Evolutionary conservation across 768 basidiomycete species (phyloP).

Genomic region (Mycena capillaripes): DNA sequence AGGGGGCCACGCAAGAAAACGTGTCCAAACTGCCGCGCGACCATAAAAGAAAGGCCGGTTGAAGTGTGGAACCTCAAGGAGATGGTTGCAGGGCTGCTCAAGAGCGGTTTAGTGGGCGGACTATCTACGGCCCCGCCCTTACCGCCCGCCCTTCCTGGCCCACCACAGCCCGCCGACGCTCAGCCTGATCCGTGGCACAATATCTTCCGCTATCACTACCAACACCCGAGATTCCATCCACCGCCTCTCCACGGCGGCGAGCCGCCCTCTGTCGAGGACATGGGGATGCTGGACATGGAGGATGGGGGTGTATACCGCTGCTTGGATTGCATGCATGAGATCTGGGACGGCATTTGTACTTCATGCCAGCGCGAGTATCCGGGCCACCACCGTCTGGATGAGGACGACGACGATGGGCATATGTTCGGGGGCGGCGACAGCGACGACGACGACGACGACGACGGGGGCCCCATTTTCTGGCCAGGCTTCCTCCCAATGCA

Average conservation of each 20-base stretch:
- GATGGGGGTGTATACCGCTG: constrained; percentile 87
- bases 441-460: constrained; percentile 35
- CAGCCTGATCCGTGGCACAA: constrained; percentile 73
- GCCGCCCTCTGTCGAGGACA: constrained; percentile 49
- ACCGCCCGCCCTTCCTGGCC: constrained; percentile 42
- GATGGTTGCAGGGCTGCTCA: constrained; percentile 66
- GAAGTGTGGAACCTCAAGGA: constrained; percentile 82
- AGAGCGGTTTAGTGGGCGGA: constrained; percentile 64
- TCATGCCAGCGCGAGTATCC: constrained; percentile 71
- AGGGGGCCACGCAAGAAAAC: constrained; percentile 69
- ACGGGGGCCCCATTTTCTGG: constrained; percentile 16
- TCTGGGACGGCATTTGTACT: constrained; percentile 77
- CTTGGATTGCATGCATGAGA: constrained; percentile 83
- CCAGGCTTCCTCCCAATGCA: constrained; percentile 7
- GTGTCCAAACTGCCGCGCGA: constrained; percentile 82
- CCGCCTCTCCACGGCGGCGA: constrained; percentile 39
- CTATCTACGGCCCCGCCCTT: constrained; percentile 43
- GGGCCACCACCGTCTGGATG: constrained; percentile 60
- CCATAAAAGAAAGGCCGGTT: constrained; percentile 70
- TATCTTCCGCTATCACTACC: constrained; percentile 63
- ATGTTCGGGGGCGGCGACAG: constrained; percentile 54
- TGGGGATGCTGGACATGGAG: constrained; percentile 80
- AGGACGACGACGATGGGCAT: constrained; percentile 41
- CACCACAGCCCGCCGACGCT: constrained; percentile 33
- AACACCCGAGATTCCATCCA: constrained; percentile 39